Base-by-base conservation (phyloP, 1,284 basidiomycete genomes). In the Boletus semigastroideus region DNA sequence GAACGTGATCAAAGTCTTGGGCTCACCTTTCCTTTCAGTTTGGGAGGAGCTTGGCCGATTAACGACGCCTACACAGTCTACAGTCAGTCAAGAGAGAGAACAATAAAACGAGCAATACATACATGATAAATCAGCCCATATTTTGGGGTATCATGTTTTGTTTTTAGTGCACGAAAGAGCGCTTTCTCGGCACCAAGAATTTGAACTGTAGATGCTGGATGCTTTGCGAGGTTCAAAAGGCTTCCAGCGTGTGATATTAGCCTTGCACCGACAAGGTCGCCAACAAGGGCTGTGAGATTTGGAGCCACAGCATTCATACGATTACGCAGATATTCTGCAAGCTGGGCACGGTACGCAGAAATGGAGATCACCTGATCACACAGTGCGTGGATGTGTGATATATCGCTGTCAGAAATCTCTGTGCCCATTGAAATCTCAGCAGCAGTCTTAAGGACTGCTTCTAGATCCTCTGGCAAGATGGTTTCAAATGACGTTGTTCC, bases 181-280 rank as follows among this genome's bases (percentile, higher is more conserved):
- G 96, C 96, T 77, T 99, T 99, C 74, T 99, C 96, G 14, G 97
- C 97, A 64, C 96, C 96, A 31, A 99, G 82, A 63, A 99, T 98
- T 74, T 99, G 97, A 17, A 99, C 91, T 1, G 96, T 99, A 70
- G 92, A 96, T 10, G 96, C 96, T 22, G 96, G 97, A 72, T 97
- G 91, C 76, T 99, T 99, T 48, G 94, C 94, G 56, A 99, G 76
- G 74, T 78, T 97, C 67, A 96, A 84, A 71, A 99, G 78, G 68
- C 92, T 94, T 39, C 96, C 97, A 13, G 96, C 96, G 71, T 99
- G 97, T 68, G 90, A 92, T 75, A 99, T 99, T 53, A 99, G 78
- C 42, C 96, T 80, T 44, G 96, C 96, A 52, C 96, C 96, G 49
- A 99, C 94, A 39, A 98, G 87, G 74, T 99, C 96, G 46, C 96